Evolutionary conservation across 345 rosid genomes (phyloP), one percentile per base, ranked within the genome.

Genomic region (Sisymbrium irio): DNA sequence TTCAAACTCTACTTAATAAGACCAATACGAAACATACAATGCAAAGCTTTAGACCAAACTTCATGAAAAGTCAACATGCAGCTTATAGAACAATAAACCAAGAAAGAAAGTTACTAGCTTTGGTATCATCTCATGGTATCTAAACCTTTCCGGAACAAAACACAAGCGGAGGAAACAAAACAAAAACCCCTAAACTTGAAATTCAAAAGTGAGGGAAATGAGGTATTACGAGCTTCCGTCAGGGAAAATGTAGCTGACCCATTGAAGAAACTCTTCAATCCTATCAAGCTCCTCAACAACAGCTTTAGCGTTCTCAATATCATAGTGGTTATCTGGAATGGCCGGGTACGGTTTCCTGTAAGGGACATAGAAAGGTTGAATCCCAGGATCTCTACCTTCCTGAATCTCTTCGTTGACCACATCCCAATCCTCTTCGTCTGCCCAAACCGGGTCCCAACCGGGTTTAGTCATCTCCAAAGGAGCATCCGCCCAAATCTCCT

Each of bases 401-500:
- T 69, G 58, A 54, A 78, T 73, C 75, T 85, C 92, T 5, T 89
- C 77, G 61, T 54, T 80, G 5, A 93, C 85, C 18, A 84, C 15
- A 2, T 87, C 88, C 90, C 89, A 88, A 65, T 93, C 97, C 17
- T 89, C 85, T 35, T 86, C 88, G 30, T 87, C 96, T 9, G 92
- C 96, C 87, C 84, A 90, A 36, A 19, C 88, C n/a, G 97, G 98
- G 74, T 93, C 98, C 96, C 98, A 93, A 11, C 98, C 97, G 3
- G 93, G 89, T 57, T 87, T 87, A 17, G 69, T 84, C 77, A 79
- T 55, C 45, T 60, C 82, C 68, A 83, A 4, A 1, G 98, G 96
- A 14, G 82, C 87, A 67, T 90, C 96, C 35, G 88, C 93, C 98
- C 98, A 93, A 3, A 85, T 53, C 87, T 93, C 98, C 73, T 54